Evolutionary conservation across 2,329 filamentous ascomycete genomes (phyloP).

Genomic region (Neodidymelliopsis sp.): DNA sequence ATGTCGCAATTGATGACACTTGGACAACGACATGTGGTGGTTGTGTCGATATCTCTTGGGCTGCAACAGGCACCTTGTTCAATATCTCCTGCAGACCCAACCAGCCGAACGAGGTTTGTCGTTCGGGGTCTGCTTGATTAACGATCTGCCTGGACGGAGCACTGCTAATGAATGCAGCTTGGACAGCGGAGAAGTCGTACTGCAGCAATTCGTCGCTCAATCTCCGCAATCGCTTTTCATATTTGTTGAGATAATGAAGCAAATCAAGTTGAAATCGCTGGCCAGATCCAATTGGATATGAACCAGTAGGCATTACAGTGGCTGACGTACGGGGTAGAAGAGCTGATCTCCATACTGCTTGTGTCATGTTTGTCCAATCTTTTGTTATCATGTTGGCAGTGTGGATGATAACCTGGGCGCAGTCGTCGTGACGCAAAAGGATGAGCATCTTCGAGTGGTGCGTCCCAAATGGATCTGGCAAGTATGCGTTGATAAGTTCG

Average conservation of each 20-base stretch:
- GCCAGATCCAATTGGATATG: slow-evolving; percentile 64
- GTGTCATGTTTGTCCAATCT: slow-evolving; percentile 89
- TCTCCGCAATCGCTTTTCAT: slow-evolving; percentile 65
- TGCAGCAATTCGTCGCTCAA: slow-evolving; percentile 65
- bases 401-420: slow-evolving; percentile 81
- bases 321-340: slow-evolving; percentile 61
- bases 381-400: slow-evolving; percentile 90
- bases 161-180: slow-evolving; percentile 78
- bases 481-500: slow-evolving; percentile 73
- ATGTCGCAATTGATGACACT: slow-evolving; percentile 82
- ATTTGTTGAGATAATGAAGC: slow-evolving; percentile 73
- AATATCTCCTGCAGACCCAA: slow-evolving; percentile 69
- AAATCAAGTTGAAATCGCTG: slow-evolving; percentile 78
- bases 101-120: slow-evolving; percentile 79
- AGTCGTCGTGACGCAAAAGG: slow-evolving; percentile 78
- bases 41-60: slow-evolving; percentile 37
- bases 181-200: slow-evolving; percentile 75
- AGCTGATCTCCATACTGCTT: slow-evolving; percentile 82
- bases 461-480: slow-evolving; percentile 86
- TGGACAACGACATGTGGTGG: slow-evolving; percentile 62
- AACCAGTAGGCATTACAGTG: slow-evolving; percentile 8
- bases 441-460: slow-evolving; percentile 89
- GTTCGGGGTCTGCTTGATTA: slow-evolving; percentile 50
- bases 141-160: slow-evolving; percentile 72
- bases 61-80: slow-evolving; percentile 52